Base-by-base conservation (phyloP, 2,329 filamentous ascomycete genomes). In the Aciculosporium take region DNA sequence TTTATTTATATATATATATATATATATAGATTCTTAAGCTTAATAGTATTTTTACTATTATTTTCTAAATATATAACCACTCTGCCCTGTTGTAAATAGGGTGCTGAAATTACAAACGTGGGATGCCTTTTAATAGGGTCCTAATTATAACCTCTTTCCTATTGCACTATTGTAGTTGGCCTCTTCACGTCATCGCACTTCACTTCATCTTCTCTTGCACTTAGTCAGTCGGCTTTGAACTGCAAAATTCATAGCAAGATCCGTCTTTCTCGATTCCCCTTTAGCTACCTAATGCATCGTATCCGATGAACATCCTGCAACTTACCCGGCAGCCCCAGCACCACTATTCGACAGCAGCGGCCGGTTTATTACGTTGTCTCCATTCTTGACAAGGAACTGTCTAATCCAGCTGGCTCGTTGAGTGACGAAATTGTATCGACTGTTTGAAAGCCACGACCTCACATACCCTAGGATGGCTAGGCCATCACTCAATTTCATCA, bases 401-500 rank as follows among this genome's bases (percentile, higher is more conserved):
- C 30, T 33, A 17, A n/a, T 23, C 24, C 15, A 15, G 10, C 17
- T 21, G 30, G 12, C n/a, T 9, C 18, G 6, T 21, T 7, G 7
- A 20, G 7, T 24, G 33, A n/a, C n/a, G n/a, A n/a, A n/a, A 36
- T 17, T 21, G 31, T 8, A 34, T 30, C 18, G 33, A 30, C n/a
- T 29, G 17, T 13, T 34, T 28, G 18, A 36, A 17, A 21, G 23
- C 12, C 25, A 15, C 17, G 18, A 17, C 18, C 30, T 20, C 27
- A 24, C 30, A 38, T 41, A 39, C 37, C 41, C 46, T 46, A 67
- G 51, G 46, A 85, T 85, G 79, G 66, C 79, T 48, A 71, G 58
- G 49, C 79, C 81, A 60, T 67, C 78, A 37, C 86, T 96, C 69
- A 98, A 98, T 65, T 98, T 94, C 66, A 86, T 98, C 55, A 95